These are phyloP conservation scores for Globisporangium middletonii DNA, from an alignment of 352 stramenopile genomes.

Conservation along the genomic window DNA sequence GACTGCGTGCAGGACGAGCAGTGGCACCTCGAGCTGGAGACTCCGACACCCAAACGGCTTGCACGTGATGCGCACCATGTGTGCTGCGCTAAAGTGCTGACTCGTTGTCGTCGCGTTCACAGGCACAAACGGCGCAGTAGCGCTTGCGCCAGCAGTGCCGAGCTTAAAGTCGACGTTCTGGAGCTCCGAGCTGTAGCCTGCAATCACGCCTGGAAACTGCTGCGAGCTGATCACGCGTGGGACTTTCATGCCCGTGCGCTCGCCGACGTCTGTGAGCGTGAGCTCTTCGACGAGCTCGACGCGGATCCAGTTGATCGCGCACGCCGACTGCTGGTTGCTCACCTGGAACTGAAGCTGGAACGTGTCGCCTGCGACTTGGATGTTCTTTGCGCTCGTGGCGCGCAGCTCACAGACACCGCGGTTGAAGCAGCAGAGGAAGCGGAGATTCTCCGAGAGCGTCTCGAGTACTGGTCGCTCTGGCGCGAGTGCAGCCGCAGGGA, in stretches of 20 bases:
- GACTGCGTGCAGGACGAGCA: conserved; percentile 8
- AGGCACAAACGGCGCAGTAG: not conserved
- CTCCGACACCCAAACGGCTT: conserved; percentile 7
- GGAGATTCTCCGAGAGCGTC: conserved; percentile 7
- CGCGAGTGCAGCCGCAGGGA: not conserved
- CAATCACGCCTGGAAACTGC: conserved; percentile 5
- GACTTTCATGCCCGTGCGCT: conserved; percentile 5
- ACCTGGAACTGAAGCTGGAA: conserved; percentile 12
- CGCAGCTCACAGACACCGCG: conserved; percentile 7
- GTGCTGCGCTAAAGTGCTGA: conserved; percentile 7
- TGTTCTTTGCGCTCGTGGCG: not conserved
- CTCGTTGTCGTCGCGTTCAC: conserved; percentile 6
- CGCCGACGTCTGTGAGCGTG: conserved; percentile 5
- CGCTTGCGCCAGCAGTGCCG: not conserved
- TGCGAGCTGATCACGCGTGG: conserved; percentile 3
- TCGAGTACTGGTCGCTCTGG: conserved; percentile 4
- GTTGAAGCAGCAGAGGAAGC: conserved; percentile 10
- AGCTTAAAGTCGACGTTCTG: conserved; percentile 7
- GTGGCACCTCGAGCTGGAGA: conserved; percentile 7
- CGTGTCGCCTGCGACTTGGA: conserved; percentile 5
- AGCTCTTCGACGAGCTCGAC: conserved; percentile 14
- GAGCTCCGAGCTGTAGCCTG: conserved; percentile 1
- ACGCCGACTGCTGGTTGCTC: conserved; percentile 4
- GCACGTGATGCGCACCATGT: conserved; percentile 8
- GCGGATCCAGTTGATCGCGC: conserved; percentile 1